Conservation (phyloP, 192 early-diverging fungal genomes). For the Backusella parvicylindrica region DNA sequence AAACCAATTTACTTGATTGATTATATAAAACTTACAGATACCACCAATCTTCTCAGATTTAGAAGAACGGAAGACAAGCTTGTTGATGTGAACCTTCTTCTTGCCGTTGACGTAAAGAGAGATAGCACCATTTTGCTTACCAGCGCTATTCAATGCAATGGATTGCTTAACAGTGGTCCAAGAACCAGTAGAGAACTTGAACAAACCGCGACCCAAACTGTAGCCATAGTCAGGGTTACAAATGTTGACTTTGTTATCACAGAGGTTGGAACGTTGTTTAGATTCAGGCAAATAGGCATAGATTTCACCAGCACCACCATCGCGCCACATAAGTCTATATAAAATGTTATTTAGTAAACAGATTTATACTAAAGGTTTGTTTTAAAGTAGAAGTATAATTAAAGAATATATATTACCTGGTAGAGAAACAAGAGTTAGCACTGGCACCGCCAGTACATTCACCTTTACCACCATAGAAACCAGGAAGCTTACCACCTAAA, state of each 20-base stretch:
- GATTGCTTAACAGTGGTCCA: constrained; percentile 46
- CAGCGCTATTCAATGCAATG: constrained; percentile 30
- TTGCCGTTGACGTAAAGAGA: constrained; percentile 19
- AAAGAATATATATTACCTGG: constrained; percentile 35
- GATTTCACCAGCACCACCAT: constrained; percentile 45
- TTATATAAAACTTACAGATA: constrained; percentile 21
- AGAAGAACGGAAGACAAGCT: constrained; percentile 10
- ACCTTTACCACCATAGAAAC: constrained; percentile 48
- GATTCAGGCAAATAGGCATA: constrained; percentile 42
- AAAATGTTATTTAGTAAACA: background rate
- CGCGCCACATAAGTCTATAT: constrained; percentile 45
- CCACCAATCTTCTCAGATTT: constrained; percentile 4
- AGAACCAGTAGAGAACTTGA: constrained; percentile 35
- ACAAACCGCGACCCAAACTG: constrained; percentile 50
- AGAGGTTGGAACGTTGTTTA: constrained; percentile 20
- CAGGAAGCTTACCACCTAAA: constrained; percentile 54
- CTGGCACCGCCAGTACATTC: constrained; percentile 49
- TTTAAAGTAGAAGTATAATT: background rate
- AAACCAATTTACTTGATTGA: background rate
- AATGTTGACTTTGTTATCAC: constrained; percentile 32
- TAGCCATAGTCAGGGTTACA: constrained; percentile 51
- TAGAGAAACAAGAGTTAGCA: constrained; percentile 48
- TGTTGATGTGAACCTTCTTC: constrained; percentile 11
- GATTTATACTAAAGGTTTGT: background rate
- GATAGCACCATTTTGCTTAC: constrained; percentile 16